Percentiles rank a stretch among this genome's conserved stretches.
Evolutionary conservation across 78 protist genomes (phyloP).

Genomic region (Emiliania huxleyi): DNA sequence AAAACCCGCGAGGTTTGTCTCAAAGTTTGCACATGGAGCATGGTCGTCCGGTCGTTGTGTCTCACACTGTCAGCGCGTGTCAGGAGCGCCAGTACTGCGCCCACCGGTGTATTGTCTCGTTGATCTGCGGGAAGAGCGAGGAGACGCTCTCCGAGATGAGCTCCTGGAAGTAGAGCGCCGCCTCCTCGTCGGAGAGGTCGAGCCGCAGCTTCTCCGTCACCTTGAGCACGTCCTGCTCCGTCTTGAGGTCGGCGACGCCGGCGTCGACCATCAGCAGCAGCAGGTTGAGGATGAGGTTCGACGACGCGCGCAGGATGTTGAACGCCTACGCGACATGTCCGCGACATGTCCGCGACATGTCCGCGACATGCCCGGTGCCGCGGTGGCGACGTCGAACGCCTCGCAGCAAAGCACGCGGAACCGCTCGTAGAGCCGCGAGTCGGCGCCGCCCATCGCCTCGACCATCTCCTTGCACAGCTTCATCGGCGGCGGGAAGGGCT

Average conservation of each 20-base stretch:
- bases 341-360: too few species aligned
- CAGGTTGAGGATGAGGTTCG: slow-evolving; percentile 86
- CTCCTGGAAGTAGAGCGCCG: slow-evolving; percentile 57
- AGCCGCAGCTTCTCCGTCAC: slow-evolving; percentile 83
- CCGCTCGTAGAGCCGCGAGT: slow-evolving; percentile 55
- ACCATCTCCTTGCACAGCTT: slow-evolving; percentile 91
- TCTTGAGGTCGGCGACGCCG: slow-evolving; percentile 65
- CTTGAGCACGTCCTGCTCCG: slow-evolving; percentile 56
- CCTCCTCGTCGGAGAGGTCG: slow-evolving; percentile 87
- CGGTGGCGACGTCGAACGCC: too few species aligned
- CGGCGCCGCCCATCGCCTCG: slow-evolving; percentile 94
- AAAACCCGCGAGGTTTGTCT: too few species aligned
- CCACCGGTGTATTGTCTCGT: slow-evolving; percentile 80
- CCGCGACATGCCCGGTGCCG: too few species aligned
- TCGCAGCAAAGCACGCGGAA: slow-evolving; percentile 83
- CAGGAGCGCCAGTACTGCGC: slow-evolving; percentile 68
- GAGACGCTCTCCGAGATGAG: slow-evolving; percentile 79
- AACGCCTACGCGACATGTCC: too few species aligned
- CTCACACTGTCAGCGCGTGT: too few species aligned
- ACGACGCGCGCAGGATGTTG: slow-evolving; percentile 83
- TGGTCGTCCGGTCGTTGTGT: too few species aligned
- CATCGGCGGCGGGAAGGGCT: slow-evolving; percentile 95
- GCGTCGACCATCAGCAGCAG: slow-evolving; percentile 90
- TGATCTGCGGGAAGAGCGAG: slow-evolving; percentile 87
- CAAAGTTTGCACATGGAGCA: too few species aligned